Conservation (phyloP, 129 eudicot species). For the Flaveria sonorensis region DNA sequence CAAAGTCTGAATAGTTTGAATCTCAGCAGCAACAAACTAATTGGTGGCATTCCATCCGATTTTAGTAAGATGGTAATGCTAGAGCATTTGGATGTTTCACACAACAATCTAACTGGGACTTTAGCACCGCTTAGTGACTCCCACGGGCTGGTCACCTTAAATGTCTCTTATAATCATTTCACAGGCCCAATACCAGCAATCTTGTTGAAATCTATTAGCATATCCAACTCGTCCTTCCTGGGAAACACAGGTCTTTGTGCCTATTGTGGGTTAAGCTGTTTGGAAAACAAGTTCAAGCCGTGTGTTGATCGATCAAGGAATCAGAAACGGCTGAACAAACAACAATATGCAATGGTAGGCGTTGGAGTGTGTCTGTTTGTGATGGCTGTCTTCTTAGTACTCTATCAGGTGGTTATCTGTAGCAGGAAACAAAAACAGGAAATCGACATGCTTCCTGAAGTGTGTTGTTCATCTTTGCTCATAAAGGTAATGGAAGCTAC, state of each 20-base stretch:
- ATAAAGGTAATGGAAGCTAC: constrained; percentile 67
- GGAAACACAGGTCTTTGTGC: constrained; percentile 68
- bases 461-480: constrained; percentile 58
- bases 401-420: constrained; percentile 36
- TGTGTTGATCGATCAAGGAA: constrained; percentile 44
- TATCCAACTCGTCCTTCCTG: constrained; percentile 55
- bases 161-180: constrained; percentile 63
- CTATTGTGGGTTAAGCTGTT: constrained; percentile 46
- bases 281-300: constrained; percentile 33
- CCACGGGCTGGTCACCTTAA: constrained; percentile 47
- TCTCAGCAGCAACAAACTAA: constrained; percentile 63
- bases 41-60: constrained; percentile 54
- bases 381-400: constrained; percentile 37
- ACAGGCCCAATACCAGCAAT: constrained; percentile 63
- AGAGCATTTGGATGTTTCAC: constrained; percentile 58
- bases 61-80: constrained; percentile 53
- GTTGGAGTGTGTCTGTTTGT: constrained; percentile 41
- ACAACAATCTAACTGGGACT: constrained; percentile 66
- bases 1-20: constrained; percentile 54
- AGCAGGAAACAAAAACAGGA: constrained; percentile 34
- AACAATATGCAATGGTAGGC: constrained; percentile 46
- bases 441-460: constrained; percentile 41
- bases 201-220: constrained; percentile 32
- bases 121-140: constrained; percentile 47
- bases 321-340: constrained; percentile 35